Evolutionary conservation across 1,284 basidiomycete species (phyloP).

Genomic region (Fomitopsis palustris): DNA sequence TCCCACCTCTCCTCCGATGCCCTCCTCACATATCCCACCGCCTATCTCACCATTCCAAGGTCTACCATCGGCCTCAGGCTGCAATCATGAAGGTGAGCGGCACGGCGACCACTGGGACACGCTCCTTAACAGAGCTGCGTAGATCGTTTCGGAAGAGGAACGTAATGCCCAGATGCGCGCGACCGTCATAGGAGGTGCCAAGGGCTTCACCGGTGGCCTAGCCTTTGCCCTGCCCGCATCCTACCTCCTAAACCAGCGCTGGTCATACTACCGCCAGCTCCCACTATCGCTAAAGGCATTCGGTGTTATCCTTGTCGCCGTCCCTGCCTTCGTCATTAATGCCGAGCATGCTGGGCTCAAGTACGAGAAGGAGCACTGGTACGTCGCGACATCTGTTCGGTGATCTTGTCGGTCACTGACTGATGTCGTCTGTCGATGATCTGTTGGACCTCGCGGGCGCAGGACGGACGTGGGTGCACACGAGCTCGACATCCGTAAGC

Average conservation of each 20-base stretch:
- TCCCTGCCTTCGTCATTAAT: slow-evolving; percentile 70
- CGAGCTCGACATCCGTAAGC: slow-evolving; percentile 53
- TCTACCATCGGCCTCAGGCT: too few species aligned
- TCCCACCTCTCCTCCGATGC: too few species aligned
- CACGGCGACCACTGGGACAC: not conserved
- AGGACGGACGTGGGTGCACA: slow-evolving; percentile 62
- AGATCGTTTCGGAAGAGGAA: slow-evolving; percentile 46
- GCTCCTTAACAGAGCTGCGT: not conserved
- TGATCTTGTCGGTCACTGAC: not conserved
- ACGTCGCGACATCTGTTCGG: slow-evolving; percentile 19
- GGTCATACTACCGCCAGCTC: slow-evolving; percentile 62
- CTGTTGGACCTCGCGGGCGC: not conserved
- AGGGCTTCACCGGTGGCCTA: slow-evolving; percentile 55
- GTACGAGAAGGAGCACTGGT: slow-evolving; percentile 74
- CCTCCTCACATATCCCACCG: not conserved
- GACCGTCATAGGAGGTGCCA: slow-evolving; percentile 58
- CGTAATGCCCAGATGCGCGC: slow-evolving; percentile 49
- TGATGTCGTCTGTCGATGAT: not conserved
- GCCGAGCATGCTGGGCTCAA: slow-evolving; percentile 78
- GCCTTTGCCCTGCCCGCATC: slow-evolving; percentile 53
- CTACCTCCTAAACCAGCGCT: slow-evolving; percentile 54
- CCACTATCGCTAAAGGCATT: slow-evolving; percentile 77
- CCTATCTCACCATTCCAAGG: not conserved
- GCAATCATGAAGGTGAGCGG: not conserved
- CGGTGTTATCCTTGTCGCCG: slow-evolving; percentile 62